phyloP scores from a whole-genome alignment of 2,329 filamentous ascomycete genomes.

The Helicocarpus griseus region DNA sequence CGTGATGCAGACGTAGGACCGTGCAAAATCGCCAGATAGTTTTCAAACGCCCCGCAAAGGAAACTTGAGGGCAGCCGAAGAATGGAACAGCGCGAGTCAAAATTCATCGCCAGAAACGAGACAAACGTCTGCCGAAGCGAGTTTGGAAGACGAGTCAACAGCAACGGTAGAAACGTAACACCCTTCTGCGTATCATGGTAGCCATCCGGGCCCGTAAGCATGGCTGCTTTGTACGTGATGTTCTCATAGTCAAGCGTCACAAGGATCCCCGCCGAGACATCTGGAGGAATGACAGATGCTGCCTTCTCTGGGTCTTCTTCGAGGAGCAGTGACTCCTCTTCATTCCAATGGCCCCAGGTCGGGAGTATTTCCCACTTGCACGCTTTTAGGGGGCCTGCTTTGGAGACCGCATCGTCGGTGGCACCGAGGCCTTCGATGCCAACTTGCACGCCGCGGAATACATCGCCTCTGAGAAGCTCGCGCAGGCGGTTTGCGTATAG shows the following conservation, averaged over 20 bases:
- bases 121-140: slow-evolving; percentile 40
- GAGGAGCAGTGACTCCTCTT: slow-evolving; percentile 13
- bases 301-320: slow-evolving; percentile 18
- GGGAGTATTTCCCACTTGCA: slow-evolving; percentile 37
- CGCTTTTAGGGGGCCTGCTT: slow-evolving; percentile 37
- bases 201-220: slow-evolving; percentile 29
- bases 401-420: slow-evolving; percentile 31
- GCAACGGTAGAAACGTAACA: slow-evolving; percentile 41
- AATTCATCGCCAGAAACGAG: slow-evolving; percentile 39
- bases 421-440: slow-evolving; percentile 21
- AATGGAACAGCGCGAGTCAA: slow-evolving; percentile 40
- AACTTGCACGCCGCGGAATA: slow-evolving; percentile 37
- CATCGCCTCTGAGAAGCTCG: slow-evolving; percentile 41
- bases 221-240: slow-evolving; percentile 39
- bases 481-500: slow-evolving; percentile 40
- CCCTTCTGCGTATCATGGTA: slow-evolving; percentile 13
- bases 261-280: slow-evolving; percentile 35
- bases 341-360: slow-evolving; percentile 23
- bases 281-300: slow-evolving; percentile 13
- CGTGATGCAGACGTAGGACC: background rate
- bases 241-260: slow-evolving; percentile 38
- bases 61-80: slow-evolving; percentile 37
- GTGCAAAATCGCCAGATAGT: slow-evolving; percentile 19
- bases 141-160: slow-evolving; percentile 43
- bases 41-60: slow-evolving; percentile 36